These are phyloP conservation scores for Fusarium sp. DNA, from an alignment of 2,329 filamentous ascomycete genomes.

Conservation along the genomic window DNA sequence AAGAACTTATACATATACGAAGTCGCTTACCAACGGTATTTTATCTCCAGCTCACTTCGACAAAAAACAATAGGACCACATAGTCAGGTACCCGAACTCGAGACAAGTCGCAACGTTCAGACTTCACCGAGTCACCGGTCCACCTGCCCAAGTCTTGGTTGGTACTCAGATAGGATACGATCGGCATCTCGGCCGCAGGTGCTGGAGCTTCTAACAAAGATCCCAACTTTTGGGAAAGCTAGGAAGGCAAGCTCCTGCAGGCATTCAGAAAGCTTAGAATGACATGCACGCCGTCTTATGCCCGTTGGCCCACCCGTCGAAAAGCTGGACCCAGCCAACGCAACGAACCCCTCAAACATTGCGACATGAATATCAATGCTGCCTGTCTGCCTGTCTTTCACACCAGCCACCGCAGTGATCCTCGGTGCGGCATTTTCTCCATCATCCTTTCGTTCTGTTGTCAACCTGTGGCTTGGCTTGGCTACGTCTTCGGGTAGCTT, in stretches of 20 bases:
- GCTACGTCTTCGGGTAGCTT: constrained; percentile 2
- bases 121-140: constrained; percentile 34
- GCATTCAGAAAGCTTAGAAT: constrained; percentile 21
- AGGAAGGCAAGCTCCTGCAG: constrained; percentile 7
- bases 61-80: neutral
- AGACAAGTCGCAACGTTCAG: constrained; percentile 15
- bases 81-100: constrained; percentile 3
- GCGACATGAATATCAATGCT: constrained; percentile 9
- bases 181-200: constrained; percentile 28
- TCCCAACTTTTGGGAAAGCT: constrained; percentile 13
- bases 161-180: constrained; percentile 33
- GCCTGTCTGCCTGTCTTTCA: neutral
- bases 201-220: constrained; percentile 4
- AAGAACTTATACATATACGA: neutral
- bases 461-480: constrained; percentile 21
- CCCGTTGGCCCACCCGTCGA: constrained; percentile 20
- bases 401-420: constrained; percentile 21
- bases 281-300: constrained; percentile 35
- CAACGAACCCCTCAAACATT: constrained; percentile 12
- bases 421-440: constrained; percentile 37
- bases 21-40: constrained; percentile 1
- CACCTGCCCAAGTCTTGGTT: constrained; percentile 26
- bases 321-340: constrained; percentile 7
- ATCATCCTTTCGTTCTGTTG: neutral
- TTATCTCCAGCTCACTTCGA: neutral